Percentiles rank a stretch among this genome's conserved stretches.
Evolutionary conservation across 2,329 filamentous ascomycete species (phyloP).

Genomic region (Setomelanomma holmii): DNA sequence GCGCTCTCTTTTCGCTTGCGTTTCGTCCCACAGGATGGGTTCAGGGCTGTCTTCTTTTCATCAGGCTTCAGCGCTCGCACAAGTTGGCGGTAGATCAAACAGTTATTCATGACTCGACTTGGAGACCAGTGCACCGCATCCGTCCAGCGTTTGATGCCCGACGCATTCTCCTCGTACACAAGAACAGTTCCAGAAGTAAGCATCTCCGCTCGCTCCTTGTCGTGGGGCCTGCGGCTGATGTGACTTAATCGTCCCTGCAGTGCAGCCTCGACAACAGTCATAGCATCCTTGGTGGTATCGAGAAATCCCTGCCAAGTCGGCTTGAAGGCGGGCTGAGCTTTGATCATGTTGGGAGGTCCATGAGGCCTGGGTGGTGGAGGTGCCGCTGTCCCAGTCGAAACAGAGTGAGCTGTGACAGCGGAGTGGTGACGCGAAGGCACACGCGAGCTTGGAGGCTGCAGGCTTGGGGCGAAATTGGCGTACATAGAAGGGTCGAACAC

Average conservation of each 20-base stretch:
- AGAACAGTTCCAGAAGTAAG: constrained; percentile 87
- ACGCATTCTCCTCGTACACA: constrained; percentile 89
- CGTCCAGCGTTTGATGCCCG: constrained; percentile 93
- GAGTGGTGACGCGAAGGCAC: constrained; percentile 39
- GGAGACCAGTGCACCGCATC: constrained; percentile 92
- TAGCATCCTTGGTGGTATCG: constrained; percentile 74
- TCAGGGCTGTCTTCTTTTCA: constrained; percentile 46
- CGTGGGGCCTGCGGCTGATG: constrained; percentile 83
- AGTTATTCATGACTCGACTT: constrained; percentile 83
- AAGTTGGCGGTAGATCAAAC: constrained; percentile 83
- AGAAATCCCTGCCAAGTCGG: constrained; percentile 74
- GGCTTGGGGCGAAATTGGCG: constrained; percentile 29
- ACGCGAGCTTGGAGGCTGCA: constrained; percentile 24
- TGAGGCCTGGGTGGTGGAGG: constrained; percentile 40
- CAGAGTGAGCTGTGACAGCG: constrained; percentile 37
- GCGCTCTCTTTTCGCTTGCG: constrained; percentile 46
- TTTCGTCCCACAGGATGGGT: constrained; percentile 45
- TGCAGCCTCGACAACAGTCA: constrained; percentile 81
- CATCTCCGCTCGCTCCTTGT: constrained; percentile 77
- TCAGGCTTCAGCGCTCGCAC: constrained; percentile 45
- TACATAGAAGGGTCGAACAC: constrained; percentile 44
- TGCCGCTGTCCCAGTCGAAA: constrained; percentile 32
- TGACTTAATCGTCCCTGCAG: constrained; percentile 74
- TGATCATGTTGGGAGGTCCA: constrained; percentile 38
- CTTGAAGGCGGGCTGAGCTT: constrained; percentile 55